Percentiles rank a stretch among this genome's conserved stretches.
These are phyloP conservation scores for Pleurotus platypus DNA, from an alignment of 768 basidiomycete genomes.

Conservation along the genomic window DNA sequence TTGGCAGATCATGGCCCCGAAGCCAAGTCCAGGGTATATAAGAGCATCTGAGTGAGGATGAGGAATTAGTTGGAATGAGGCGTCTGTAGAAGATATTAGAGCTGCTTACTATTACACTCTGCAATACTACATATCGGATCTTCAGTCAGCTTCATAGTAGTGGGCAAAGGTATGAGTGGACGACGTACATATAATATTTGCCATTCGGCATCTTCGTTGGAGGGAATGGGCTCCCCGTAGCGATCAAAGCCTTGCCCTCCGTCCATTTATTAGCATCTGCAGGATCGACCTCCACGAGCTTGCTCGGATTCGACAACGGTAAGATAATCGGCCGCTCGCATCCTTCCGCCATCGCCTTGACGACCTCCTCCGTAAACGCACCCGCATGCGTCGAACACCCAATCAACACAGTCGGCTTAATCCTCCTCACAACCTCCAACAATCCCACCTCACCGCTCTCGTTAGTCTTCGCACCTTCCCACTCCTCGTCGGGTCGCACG, in stretches of 20 bases:
- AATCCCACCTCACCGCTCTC: constrained; percentile 44
- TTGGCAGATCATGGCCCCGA: constrained; percentile 70
- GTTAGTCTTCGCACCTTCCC: constrained; percentile 36
- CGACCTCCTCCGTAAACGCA: constrained; percentile 73
- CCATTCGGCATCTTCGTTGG: constrained; percentile 64
- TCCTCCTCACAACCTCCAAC: constrained; percentile 65
- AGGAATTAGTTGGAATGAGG: not conserved
- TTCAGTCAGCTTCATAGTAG: not conserved
- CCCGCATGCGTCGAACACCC: constrained; percentile 79
- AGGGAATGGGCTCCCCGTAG: constrained; percentile 83
- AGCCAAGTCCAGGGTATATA: constrained; percentile 84
- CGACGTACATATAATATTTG: constrained; percentile 59
- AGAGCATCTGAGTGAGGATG: constrained; percentile 47
- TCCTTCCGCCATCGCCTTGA: constrained; percentile 63
- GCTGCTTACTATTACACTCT: constrained; percentile 60
- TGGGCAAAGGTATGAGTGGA: not conserved
- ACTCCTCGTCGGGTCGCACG: constrained; percentile 53
- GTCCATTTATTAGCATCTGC: constrained; percentile 76
- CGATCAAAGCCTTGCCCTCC: constrained; percentile 71
- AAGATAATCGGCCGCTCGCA: constrained; percentile 79
- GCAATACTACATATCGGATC: constrained; percentile 48
- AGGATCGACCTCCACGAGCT: constrained; percentile 72
- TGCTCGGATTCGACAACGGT: constrained; percentile 80
- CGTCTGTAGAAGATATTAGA: not conserved
- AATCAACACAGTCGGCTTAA: constrained; percentile 80